Conservation (phyloP, 352 stramenopile genomes). For the Globisporangium paddicum region DNA sequence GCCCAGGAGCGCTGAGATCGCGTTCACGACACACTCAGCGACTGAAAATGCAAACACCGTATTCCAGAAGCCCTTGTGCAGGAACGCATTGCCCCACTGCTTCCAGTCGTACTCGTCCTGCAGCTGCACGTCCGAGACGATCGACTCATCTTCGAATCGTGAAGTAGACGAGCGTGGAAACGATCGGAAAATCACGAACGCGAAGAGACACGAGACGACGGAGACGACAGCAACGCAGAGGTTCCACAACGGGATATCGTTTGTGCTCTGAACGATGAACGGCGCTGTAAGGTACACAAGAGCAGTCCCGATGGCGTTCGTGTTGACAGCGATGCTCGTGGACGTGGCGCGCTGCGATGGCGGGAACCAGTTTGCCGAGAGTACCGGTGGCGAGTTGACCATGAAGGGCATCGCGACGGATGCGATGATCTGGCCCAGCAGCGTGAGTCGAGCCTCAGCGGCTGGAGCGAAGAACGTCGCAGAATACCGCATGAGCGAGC, state of each 20-base stretch:
- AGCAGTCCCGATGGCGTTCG: conserved; percentile 62
- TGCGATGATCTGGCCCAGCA: conserved; percentile 55
- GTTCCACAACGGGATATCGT: conserved; percentile 37
- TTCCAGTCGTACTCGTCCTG: conserved; percentile 62
- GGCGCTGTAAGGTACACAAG: conserved; percentile 47
- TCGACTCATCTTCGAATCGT: conserved; percentile 25
- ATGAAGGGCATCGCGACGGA: conserved; percentile 74
- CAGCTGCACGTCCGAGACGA: conserved; percentile 47
- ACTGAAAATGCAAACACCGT: conserved; percentile 57
- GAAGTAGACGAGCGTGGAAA: conserved; percentile 24
- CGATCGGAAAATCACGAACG: conserved; percentile 32
- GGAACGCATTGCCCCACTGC: conserved; percentile 60
- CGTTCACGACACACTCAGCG: conserved; percentile 63
- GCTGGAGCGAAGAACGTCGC: conserved; percentile 20
- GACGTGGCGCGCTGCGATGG: conserved; percentile 51
- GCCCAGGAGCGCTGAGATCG: conserved; percentile 60
- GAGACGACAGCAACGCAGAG: conserved; percentile 31
- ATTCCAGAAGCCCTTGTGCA: conserved; percentile 52
- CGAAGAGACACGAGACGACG: conserved; percentile 15
- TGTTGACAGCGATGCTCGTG: conserved; percentile 66
- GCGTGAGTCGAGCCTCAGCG: conserved; percentile 30
- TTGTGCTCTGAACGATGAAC: conserved; percentile 31
- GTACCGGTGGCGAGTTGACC: conserved; percentile 69
- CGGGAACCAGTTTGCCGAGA: conserved; percentile 70
- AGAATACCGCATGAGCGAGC: conserved; percentile 42